Conservation (phyloP, 352 stramenopile species). For the Pythium aristosporum region DNA sequence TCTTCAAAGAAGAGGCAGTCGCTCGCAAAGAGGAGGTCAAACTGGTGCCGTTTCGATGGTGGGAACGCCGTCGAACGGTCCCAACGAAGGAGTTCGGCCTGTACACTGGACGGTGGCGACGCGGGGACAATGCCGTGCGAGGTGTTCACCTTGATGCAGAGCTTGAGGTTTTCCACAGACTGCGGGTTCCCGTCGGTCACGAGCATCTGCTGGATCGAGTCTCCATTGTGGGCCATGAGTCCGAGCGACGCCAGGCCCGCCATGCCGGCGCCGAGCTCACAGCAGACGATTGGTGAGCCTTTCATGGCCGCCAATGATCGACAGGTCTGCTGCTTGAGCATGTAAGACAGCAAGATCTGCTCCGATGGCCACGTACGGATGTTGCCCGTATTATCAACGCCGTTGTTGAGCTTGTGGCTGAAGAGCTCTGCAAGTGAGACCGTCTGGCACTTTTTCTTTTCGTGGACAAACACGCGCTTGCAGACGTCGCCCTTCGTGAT, state of each 20-base stretch:
- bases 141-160: slow-evolving; percentile 61
- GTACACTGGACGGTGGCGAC: not conserved
- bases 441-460: slow-evolving; percentile 59
- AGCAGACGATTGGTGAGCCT: slow-evolving; percentile 36
- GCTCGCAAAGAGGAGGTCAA: slow-evolving; percentile 79
- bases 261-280: slow-evolving; percentile 80
- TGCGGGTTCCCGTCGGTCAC: slow-evolving; percentile 78
- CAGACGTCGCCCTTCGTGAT: slow-evolving; percentile 12
- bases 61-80: slow-evolving; percentile 41
- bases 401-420: slow-evolving; percentile 74
- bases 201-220: slow-evolving; percentile 44
- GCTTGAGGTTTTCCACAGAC: slow-evolving; percentile 61
- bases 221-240: slow-evolving; percentile 45
- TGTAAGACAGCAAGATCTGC: slow-evolving; percentile 62
- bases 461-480: slow-evolving; percentile 50
- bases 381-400: slow-evolving; percentile 88
- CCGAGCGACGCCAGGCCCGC: slow-evolving; percentile 66
- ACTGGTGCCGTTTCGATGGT: slow-evolving; percentile 41
- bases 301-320: slow-evolving; percentile 25
- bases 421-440: slow-evolving; percentile 65
- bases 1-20: slow-evolving; percentile 89
- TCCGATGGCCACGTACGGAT: slow-evolving; percentile 86
- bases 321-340: slow-evolving; percentile 47
- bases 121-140: slow-evolving; percentile 22
- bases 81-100: slow-evolving; percentile 63